Evolutionary conservation across 257 asterid genomes (phyloP).

Genomic region (Craterostigma plantagineum): DNA sequence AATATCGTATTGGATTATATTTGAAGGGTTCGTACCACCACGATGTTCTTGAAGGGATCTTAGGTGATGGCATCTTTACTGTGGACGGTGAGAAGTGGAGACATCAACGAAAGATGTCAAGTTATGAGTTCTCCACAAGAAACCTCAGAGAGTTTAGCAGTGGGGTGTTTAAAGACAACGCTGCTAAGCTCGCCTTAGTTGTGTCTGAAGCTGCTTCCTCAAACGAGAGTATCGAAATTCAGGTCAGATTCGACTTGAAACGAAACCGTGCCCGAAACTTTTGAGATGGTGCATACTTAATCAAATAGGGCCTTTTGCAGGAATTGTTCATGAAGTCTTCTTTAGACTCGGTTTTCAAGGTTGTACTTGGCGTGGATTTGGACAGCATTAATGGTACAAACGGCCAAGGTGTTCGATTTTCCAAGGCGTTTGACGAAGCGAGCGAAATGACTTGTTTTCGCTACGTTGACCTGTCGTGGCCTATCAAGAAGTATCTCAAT

Average conservation of each 20-base stretch:
- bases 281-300: not conserved
- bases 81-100: slow-evolving; percentile 78
- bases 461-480: slow-evolving; percentile 41
- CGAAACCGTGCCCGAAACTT: not conserved
- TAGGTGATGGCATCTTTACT: slow-evolving; percentile 66
- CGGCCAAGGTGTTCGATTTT: slow-evolving; percentile 25
- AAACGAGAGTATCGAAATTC: slow-evolving; percentile 29
- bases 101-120: slow-evolving; percentile 51
- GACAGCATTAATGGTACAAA: slow-evolving; percentile 29
- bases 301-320: slow-evolving; percentile 13
- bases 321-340: slow-evolving; percentile 53
- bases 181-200: slow-evolving; percentile 23
- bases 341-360: slow-evolving; percentile 49
- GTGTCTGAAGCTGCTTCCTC: slow-evolving; percentile 28
- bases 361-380: slow-evolving; percentile 48
- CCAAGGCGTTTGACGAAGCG: slow-evolving; percentile 45
- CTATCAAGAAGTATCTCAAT: slow-evolving; percentile 33
- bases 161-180: slow-evolving; percentile 37
- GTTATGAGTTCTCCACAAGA: slow-evolving; percentile 58
- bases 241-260: slow-evolving; percentile 20
- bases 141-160: slow-evolving; percentile 52
- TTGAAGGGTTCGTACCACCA: slow-evolving; percentile 38
- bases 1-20: not conserved
- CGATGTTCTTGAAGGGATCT: slow-evolving; percentile 22
- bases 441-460: slow-evolving; percentile 30